Evolutionary conservation across 23 red algal species (phyloP).

Genomic region (Gracilaria vermiculophylla): DNA sequence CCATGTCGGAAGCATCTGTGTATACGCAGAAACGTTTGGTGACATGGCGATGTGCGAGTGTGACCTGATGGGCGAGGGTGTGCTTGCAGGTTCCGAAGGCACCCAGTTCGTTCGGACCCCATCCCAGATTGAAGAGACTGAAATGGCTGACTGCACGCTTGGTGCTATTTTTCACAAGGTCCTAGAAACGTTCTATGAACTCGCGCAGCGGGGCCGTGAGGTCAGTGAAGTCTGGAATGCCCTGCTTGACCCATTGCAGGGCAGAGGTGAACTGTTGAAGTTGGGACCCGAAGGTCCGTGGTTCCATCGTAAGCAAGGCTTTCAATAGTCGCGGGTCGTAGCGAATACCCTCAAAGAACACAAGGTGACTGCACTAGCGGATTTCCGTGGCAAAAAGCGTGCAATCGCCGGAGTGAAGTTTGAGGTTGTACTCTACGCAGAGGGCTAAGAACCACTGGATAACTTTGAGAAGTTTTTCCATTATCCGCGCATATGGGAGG

Average conservation of each 20-base stretch:
- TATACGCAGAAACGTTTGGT: slow-evolving; percentile 27
- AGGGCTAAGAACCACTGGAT: background rate
- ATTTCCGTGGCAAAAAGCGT: slow-evolving; percentile 14
- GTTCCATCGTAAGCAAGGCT: slow-evolving; percentile 20
- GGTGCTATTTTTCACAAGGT: slow-evolving; percentile 35
- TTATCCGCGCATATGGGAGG: background rate
- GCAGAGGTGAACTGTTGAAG: slow-evolving; percentile 49
- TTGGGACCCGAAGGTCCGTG: slow-evolving; percentile 12
- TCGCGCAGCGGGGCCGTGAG: slow-evolving; percentile 18
- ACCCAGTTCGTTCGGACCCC: background rate
- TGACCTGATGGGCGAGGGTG: slow-evolving; percentile 26
- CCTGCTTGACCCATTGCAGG: slow-evolving; percentile 54
- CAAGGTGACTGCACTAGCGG: slow-evolving; percentile 18
- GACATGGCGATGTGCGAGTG: slow-evolving; percentile 24
- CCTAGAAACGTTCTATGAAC: slow-evolving; percentile 42
- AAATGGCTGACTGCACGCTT: slow-evolving; percentile 21
- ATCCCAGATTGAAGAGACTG: background rate
- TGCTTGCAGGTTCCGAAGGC: slow-evolving; percentile 35
- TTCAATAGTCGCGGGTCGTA: slow-evolving; percentile 5
- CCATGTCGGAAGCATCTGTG: slow-evolving; percentile 30
- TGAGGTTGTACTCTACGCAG: slow-evolving; percentile 22
- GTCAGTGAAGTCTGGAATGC: slow-evolving; percentile 35
- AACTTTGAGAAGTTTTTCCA: background rate
- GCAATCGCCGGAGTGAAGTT: slow-evolving; percentile 38
- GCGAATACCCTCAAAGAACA: slow-evolving; percentile 7